Conservation (phyloP, 2,329 filamentous ascomycete genomes). For the Curvularia hawaiiensis region DNA sequence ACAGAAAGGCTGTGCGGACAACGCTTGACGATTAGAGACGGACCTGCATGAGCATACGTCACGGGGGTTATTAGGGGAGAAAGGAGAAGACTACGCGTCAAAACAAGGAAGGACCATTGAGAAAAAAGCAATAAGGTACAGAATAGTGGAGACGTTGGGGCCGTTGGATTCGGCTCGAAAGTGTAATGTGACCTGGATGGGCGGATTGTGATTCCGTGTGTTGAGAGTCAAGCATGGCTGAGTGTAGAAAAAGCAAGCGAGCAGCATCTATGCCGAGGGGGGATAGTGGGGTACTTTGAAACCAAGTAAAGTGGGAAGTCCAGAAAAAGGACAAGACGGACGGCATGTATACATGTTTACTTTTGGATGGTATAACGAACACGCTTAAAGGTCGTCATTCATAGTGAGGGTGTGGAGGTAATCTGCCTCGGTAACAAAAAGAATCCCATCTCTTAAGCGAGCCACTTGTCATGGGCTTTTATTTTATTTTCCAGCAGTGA, state of each 20-base stretch:
- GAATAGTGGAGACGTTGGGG: slow-evolving; percentile 3
- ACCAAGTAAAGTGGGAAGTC: not conserved
- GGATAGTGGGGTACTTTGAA: not conserved
- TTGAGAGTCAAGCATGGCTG: not conserved
- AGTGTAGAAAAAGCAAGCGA: not conserved
- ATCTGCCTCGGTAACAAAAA: not conserved
- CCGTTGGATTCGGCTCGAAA: not conserved
- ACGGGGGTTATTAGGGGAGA: not conserved
- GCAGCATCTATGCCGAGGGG: not conserved
- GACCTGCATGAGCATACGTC: slow-evolving; percentile 4
- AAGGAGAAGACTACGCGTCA: not conserved
- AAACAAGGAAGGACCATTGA: not conserved
- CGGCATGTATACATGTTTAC: not conserved
- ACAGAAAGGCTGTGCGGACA: not conserved
- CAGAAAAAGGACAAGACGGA: not conserved
- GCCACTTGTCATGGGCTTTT: not conserved
- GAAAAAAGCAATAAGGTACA: not conserved
- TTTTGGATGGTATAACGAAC: not conserved
- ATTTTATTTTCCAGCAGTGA: not conserved
- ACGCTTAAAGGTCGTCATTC: not conserved
- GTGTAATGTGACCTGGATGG: not conserved
- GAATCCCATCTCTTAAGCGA: not conserved
- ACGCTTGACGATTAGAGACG: not conserved
- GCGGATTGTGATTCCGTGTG: not conserved
- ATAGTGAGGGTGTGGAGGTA: not conserved